phyloP scores from a whole-genome alignment of 306 rosid species.

The Mimosa bimucronata region DNA sequence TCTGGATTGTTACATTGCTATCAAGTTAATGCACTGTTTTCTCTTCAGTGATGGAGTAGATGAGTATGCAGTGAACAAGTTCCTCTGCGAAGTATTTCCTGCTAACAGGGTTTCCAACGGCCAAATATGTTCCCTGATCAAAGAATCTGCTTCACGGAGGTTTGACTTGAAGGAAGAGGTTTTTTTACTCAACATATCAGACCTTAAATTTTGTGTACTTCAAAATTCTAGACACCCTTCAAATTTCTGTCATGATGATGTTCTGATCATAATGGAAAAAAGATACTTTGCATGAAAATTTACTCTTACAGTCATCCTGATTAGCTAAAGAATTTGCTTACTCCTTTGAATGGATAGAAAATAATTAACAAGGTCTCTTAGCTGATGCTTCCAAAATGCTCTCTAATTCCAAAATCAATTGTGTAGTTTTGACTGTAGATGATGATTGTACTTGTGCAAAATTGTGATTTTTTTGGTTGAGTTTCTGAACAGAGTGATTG shows the following conservation, averaged over 20 bases:
- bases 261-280: conserved; percentile 14
- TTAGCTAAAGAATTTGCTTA: conserved; percentile 9
- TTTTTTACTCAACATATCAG: conserved; percentile 38
- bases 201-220: conserved; percentile 38
- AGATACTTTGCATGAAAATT: background rate
- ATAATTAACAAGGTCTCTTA: conserved; percentile 20
- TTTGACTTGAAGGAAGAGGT: conserved; percentile 98
- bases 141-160: conserved; percentile 84
- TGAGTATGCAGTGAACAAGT: conserved; percentile 79
- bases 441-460: conserved; percentile 18
- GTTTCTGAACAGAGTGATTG: conserved; percentile 22
- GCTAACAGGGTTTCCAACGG: conserved; percentile 56
- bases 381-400: conserved; percentile 23
- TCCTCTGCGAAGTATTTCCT: conserved; percentile 72
- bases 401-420: conserved; percentile 1
- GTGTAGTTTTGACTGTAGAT: conserved; percentile 1
- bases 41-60: conserved; percentile 89
- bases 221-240: conserved; percentile 20
- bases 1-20: conserved; percentile 18
- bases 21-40: conserved; percentile 31
- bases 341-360: background rate
- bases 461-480: conserved; percentile 12
- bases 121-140: conserved; percentile 66
- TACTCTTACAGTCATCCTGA: conserved; percentile 11
- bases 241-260: conserved; percentile 19